Conservation (phyloP, 169 alveolate species). For the Perkinsus marinus region DNA sequence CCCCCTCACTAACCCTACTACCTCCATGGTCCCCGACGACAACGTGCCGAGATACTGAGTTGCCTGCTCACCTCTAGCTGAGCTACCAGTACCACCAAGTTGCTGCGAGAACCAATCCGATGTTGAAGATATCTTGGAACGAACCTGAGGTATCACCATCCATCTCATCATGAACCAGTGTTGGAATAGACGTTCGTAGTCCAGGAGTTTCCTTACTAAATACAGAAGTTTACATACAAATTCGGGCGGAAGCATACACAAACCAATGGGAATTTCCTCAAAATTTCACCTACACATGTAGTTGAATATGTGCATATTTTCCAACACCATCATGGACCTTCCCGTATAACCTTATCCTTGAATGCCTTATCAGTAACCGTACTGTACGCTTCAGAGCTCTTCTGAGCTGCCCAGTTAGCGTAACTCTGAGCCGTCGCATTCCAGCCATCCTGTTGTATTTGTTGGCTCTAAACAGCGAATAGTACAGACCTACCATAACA, state of each 20-base stretch:
- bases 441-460: not conserved
- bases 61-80: not conserved
- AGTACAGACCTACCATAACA: not conserved
- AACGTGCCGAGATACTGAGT: not conserved
- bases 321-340: not conserved
- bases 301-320: no score
- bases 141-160: not conserved
- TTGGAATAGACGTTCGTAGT: no score
- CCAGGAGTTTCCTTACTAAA: no score
- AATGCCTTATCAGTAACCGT: not conserved
- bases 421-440: not conserved
- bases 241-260: no score
- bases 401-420: not conserved
- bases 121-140: not conserved
- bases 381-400: not conserved
- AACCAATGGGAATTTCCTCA: no score
- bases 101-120: not conserved
- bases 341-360: not conserved
- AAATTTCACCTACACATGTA: no score
- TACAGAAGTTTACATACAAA: no score
- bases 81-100: not conserved
- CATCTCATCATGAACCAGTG: no score
- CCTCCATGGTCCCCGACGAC: not conserved
- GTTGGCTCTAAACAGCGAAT: not conserved
- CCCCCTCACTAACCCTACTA: no score